A percentile compares a stretch with the other conserved stretches of the same genome.
Evolutionary conservation across 805 yeast species (phyloP).

Genomic region (Cyberlindnera subsufficiens): DNA sequence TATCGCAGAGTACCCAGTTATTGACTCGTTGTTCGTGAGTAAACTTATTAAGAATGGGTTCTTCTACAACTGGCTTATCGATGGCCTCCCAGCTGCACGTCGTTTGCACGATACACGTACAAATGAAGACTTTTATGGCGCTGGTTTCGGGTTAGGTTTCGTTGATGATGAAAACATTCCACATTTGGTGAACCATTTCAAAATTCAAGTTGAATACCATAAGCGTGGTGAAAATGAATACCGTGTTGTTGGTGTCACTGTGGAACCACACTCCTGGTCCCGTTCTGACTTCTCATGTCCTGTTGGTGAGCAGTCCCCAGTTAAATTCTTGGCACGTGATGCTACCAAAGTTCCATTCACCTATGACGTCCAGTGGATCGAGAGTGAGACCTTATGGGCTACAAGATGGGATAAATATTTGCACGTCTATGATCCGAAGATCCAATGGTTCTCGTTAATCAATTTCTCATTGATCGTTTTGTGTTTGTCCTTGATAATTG

Average conservation of each 20-base stretch:
- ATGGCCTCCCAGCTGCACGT: conserved; percentile 90
- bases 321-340: conserved; percentile 42
- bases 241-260: conserved; percentile 89
- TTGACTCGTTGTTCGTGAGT: conserved; percentile 72
- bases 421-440: conserved; percentile 85
- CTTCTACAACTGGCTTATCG: conserved; percentile 87
- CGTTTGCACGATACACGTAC: conserved; percentile 52
- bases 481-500: conserved; percentile 69
- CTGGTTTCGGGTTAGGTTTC: conserved; percentile 77
- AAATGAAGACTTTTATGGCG: conserved; percentile 57
- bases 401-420: conserved; percentile 98
- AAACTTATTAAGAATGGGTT: conserved; percentile 78
- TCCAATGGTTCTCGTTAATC: conserved; percentile 92
- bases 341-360: conserved; percentile 66
- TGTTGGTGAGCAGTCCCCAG: conserved; percentile 30
- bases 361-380: conserved; percentile 73
- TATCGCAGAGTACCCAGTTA: conserved; percentile 45
- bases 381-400: conserved; percentile 83
- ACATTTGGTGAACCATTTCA: conserved; percentile 75
- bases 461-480: conserved; percentile 81
- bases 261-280: conserved; percentile 58
- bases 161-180: conserved; percentile 53
- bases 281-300: conserved; percentile 33
- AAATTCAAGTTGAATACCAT: conserved; percentile 78
- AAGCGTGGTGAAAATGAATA: conserved; percentile 56